Base-by-base conservation (phyloP, 116 monocot genomes). In the Cymodocea nodosa region DNA sequence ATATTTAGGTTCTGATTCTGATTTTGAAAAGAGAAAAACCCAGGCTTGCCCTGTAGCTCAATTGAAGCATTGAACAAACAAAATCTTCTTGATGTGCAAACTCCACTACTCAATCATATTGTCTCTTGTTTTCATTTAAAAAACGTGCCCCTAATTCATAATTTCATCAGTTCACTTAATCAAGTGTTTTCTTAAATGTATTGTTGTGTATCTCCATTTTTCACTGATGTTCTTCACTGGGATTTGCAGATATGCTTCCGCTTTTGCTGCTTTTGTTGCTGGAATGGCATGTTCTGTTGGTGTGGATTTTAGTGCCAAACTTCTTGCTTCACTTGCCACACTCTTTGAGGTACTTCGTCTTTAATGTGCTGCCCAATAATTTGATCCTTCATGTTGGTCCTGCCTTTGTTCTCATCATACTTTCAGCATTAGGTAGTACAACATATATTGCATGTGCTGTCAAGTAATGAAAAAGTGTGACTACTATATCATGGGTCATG, bases 201-300 rank as follows among this genome's bases (percentile, higher is more conserved):
- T 39, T 39, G 4, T 39, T 39, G 9, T 0, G 9, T 2, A 9
- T 39, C 39, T 6, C 9, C 7, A 9, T 6, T 39, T 2, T 39
- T 4, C 8, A 16, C 23, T 64, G 22, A 48, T 64, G 14, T 50
- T 22, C 49, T 64, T 23, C 23, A 7, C 17, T 16, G 24, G 23
- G 23, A 51, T 51, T 71, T 84, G 13, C 65, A 97, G 97, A 73
- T 79, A 89, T 81, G 89, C 89, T 64, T 85, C 95, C 67, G 89
- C 84, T 48, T 98, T 89, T 79, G 85, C 85, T 63, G 76, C 98
- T 59, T 98, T 89, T 84, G 80, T 92, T 75, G 82, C 86, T 34
- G 98, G 98, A 56, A 84, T 92, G 98, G 77, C 98, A 23, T 89
- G 98, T 75, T 77, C 79, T 69, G 89, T 98, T 68, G 98, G 98